Conservation (phyloP, 1,139 yeast species). For the Nakaseomyces kungkrabaensis region DNA sequence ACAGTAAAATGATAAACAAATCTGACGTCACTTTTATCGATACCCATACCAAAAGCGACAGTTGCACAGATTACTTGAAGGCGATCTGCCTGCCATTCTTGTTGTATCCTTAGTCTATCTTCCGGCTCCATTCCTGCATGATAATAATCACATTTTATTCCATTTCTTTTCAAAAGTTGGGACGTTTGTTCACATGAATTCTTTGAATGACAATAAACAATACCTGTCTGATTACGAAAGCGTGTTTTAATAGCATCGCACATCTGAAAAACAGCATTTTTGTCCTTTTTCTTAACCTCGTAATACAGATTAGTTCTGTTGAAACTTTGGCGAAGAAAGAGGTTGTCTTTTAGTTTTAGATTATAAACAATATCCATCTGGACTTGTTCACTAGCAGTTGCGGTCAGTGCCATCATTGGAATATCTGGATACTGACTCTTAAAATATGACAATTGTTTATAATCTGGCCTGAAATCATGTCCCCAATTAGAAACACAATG, state of each 20-base stretch:
- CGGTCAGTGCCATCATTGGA: conserved; percentile 94
- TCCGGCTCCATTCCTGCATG: conserved; percentile 91
- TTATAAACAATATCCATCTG: conserved; percentile 76
- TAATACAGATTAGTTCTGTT: conserved; percentile 80
- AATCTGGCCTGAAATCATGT: conserved; percentile 95
- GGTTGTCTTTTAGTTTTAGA: conserved; percentile 41
- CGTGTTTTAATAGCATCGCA: conserved; percentile 43
- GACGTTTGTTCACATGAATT: conserved; percentile 81
- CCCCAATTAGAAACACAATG: conserved; percentile 99
- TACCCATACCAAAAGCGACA: conserved; percentile 98
- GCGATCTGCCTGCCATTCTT: conserved; percentile 67
- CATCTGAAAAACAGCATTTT: conserved; percentile 51
- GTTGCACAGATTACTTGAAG: conserved; percentile 87
- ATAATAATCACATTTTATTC: conserved; percentile 63
- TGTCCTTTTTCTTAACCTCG: conserved; percentile 58
- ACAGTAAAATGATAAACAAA: conserved; percentile 84
- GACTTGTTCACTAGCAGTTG: conserved; percentile 93
- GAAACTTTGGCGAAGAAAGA: conserved; percentile 58
- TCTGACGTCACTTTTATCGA: conserved; percentile 91
- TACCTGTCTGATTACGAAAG: conserved; percentile 62
- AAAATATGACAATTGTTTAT: conserved; percentile 68
- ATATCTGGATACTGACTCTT: conserved; percentile 64
- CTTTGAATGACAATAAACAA: conserved; percentile 88
- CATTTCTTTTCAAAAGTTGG: conserved; percentile 44
- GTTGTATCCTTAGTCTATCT: conserved; percentile 61